Base-by-base conservation (phyloP, 768 basidiomycete species). In the Infundibulicybe gibba region DNA sequence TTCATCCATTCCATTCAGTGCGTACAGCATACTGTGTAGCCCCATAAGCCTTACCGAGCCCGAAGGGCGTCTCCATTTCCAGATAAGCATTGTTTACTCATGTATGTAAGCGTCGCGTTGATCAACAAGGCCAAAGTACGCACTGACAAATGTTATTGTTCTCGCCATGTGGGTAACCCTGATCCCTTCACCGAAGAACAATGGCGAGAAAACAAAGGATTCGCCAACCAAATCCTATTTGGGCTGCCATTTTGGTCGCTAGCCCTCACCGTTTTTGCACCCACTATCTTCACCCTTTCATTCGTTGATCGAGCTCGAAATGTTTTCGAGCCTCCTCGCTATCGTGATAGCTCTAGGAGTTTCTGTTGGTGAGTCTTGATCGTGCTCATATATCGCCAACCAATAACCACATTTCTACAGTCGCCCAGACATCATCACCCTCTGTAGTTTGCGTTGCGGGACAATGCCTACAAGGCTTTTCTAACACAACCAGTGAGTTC, bases 381-480 rank as follows among this genome's bases (percentile, higher is more conserved):
- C n/a, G 5, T 34, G 25, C 43, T 41, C 21, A 33, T 16, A 32
- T 10, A 14, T 31, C n/a, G 14, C 21, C 40, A 30, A 37, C 20
- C 21, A n/a, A 19, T 16, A 48, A 48, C 32, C 38, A 47, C 14
- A 51, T 45, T 33, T 43, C 3, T 21, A 8, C 41, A 81, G 79
- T 71, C 60, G 82, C 83, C 49, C 80, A 83, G 64, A 66, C 71
- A 63, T 72, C 76, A 54, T 62, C 70, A 49, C 65, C 83, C 32
- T 68, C 72, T 58, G 81, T 90, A 47, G 72, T 92, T 51, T 91
- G 89, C 74, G 71, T 88, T 87, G 85, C 89, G 62, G 89, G 89
- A 55, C 88, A 92, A 85, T 91, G 90, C 72, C 67, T 91, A 47
- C 76, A 90, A 64, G 90, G 90, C 48, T 78, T 68, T 65, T 80